Base-by-base conservation (phyloP, 768 basidiomycete genomes). In the Suillus bovinus region DNA sequence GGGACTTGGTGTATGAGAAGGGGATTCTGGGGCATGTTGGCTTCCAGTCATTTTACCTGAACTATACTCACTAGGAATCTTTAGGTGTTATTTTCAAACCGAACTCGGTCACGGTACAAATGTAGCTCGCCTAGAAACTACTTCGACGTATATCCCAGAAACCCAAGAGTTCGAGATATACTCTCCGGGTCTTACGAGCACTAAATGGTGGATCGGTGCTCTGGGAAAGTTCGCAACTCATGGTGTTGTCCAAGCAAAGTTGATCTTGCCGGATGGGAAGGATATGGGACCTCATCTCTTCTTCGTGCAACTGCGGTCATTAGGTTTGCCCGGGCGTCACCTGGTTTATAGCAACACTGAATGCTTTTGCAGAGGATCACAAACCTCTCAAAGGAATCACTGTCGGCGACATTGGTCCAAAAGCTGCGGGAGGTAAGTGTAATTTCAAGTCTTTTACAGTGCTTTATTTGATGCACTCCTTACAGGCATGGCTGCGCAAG, bases 171-270 rank as follows among this genome's bases (percentile, higher is more conserved):
- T 93, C 65, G 88, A 90, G 46, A 84, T 93, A 41, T 81, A 93
- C 68, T 89, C 89, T 1, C 91, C 91, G 0, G 86, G 86, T 0
- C 67, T 91, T 27, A 89, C 89, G 1, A 89, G 88, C 63, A 84
- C 79, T 64, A 93, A 93, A 70, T 93, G 90, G 90, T 93, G 91
- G 91, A 83, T 90, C 59, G 90, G 91, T 9, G 87, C 80, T 6
- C 76, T 90, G 16, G 90, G 86, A 0, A 87, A 85, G 74, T 87
- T 86, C 0, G 84, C 90, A 0, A 91, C 89, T 0, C 89, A 91
- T 69, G 89, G 89, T 5, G 82, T 90, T 16, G 83, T 92, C 0
- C 90, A 91, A 71, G 90, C 91, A 4, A 86, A 88, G 70, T 77
- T 93, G 11, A 84, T 89, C 41, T 76, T 91, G 0, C 86, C 87